phyloP scores from a whole-genome alignment of 768 basidiomycete genomes.

The Steccherinum ochraceum region DNA sequence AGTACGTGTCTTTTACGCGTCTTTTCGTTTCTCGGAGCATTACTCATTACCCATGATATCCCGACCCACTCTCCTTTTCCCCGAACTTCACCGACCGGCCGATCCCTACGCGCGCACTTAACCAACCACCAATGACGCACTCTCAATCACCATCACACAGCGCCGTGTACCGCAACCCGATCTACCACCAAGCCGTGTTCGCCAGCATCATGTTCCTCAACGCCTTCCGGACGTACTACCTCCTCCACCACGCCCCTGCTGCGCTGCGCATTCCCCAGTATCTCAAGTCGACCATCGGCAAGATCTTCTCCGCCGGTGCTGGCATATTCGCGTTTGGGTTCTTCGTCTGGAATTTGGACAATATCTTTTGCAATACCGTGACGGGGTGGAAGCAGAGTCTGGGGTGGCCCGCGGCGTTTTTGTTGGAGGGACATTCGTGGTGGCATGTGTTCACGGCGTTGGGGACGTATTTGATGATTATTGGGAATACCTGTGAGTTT shows the following conservation, averaged over 20 bases:
- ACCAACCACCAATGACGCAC: background rate
- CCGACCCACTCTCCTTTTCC: too few species aligned
- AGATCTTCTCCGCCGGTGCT: slow-evolving; percentile 47
- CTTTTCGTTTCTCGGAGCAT: background rate
- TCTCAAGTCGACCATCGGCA: slow-evolving; percentile 34
- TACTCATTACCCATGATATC: too few species aligned
- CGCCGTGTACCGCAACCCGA: slow-evolving; percentile 61
- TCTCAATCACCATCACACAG: slow-evolving; percentile 28
- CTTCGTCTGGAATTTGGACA: slow-evolving; percentile 76
- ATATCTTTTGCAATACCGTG: slow-evolving; percentile 58
- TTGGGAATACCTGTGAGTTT: slow-evolving; percentile 27
- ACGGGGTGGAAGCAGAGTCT: slow-evolving; percentile 48
- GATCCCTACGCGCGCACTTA: background rate
- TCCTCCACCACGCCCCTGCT: slow-evolving; percentile 40
- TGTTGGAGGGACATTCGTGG: slow-evolving; percentile 73
- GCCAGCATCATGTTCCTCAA: slow-evolving; percentile 47
- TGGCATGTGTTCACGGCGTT: slow-evolving; percentile 64
- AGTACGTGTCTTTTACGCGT: slow-evolving; percentile 53
- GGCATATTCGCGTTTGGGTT: slow-evolving; percentile 58
- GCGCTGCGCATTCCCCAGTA: slow-evolving; percentile 35
- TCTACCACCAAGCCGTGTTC: slow-evolving; percentile 78
- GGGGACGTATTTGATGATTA: slow-evolving; percentile 26
- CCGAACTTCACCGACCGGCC: too few species aligned
- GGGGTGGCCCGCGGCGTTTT: slow-evolving; percentile 62
- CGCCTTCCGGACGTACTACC: slow-evolving; percentile 42